Conservation (phyloP, 495 filamentous ascomycete species). For the Neurospora intermedia region DNA sequence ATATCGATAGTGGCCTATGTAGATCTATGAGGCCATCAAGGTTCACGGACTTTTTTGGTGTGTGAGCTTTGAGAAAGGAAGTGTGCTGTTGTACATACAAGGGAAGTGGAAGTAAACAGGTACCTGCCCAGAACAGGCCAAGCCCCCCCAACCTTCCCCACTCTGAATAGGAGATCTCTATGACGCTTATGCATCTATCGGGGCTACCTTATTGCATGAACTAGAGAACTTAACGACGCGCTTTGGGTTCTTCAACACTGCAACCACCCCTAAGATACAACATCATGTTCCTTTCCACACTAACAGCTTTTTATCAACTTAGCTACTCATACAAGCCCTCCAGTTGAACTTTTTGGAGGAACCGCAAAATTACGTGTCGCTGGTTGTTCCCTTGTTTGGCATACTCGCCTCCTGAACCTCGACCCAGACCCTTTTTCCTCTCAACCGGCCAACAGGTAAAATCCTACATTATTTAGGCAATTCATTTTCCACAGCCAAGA, state of each 20-base stretch:
- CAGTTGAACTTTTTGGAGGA: background rate
- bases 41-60: background rate
- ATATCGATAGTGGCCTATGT: background rate
- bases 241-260: background rate
- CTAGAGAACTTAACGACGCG: background rate
- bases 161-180: background rate
- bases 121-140: background rate
- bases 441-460: background rate
- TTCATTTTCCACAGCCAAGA: background rate
- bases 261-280: background rate
- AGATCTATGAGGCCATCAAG: background rate
- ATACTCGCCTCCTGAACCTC: background rate
- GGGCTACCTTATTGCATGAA: background rate
- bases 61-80: background rate
- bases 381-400: background rate
- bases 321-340: background rate
- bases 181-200: background rate
- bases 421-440: background rate
- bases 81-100: background rate
- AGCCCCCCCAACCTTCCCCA: background rate
- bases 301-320: background rate
- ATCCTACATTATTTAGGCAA: background rate
- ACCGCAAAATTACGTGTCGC: background rate
- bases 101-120: background rate
- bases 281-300: background rate